Base-by-base conservation (phyloP, 371 early-diverging fungal species). In the Actinomortierella ambigua region DNA sequence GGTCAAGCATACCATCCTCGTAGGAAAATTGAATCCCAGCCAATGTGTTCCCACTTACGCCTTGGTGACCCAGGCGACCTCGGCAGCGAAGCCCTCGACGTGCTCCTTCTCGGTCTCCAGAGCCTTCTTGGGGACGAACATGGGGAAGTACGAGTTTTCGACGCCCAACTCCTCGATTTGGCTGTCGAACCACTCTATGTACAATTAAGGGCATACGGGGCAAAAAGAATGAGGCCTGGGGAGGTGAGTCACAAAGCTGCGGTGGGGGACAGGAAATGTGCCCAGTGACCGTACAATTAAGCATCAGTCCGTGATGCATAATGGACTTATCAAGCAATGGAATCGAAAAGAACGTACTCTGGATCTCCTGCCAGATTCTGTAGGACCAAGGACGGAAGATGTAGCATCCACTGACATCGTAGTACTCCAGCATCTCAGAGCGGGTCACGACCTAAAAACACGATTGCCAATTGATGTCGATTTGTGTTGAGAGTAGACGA, bases 61-160 rank as follows among this genome's bases (percentile, higher is more conserved):
- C 76, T 89, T 93, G 48, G 99, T 99, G 26, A 99, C 99, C 99
- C 99, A 99, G 27, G 99, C 99, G 20, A 99, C 98, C 81, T 99
- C 99, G 41, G 99, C 99, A 29, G 98, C 95, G 78, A 99, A 99
- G 23, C 99, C 99, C 75, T 98, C 99, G 62, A 99, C 90, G 81
- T 99, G 99, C 63, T 97, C 96, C 89, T 99, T 99, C 79, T 99
- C 99, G 69, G 90, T 90, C 70, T 99, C 93, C 65, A 99, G 82
- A 47, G 89, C 90, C 65, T 84, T 79, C 75, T 90, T 88, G 27
- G 99, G 91, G 15, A 99, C 96, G 77, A 99, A 97, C 99, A 99
- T 98, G 63, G 99, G 99, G 90, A 99, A 99, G 80, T 98, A 99
- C 66, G 94, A 92, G 79, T 99, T 96, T 73, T 98, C 94, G 22